These are phyloP conservation scores for Epichloe sibirici DNA, from an alignment of 2,329 filamentous ascomycete species.

Conservation along the genomic window DNA sequence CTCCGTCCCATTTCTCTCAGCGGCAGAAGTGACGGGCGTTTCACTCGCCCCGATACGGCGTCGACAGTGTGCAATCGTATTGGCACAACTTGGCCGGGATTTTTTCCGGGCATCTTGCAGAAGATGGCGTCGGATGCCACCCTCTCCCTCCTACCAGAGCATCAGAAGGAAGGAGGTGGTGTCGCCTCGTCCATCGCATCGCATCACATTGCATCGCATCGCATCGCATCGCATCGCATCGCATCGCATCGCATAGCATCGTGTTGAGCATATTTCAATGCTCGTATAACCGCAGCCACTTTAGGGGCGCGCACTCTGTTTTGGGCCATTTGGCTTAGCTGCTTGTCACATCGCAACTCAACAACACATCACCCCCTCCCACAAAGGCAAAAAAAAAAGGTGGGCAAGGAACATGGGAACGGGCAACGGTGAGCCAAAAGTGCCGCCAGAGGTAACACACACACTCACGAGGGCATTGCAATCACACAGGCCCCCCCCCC, in stretches of 20 bases:
- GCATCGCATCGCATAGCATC: too few relatives aligned
- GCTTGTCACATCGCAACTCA: background rate
- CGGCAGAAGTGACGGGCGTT: background rate
- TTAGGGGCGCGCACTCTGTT: too few relatives aligned
- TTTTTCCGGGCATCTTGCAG: conserved; percentile 1
- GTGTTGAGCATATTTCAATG: too few relatives aligned
- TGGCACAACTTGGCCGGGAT: background rate
- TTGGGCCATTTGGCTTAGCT: too few relatives aligned
- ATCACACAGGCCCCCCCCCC: background rate
- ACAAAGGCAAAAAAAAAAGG: background rate
- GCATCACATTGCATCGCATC: too few relatives aligned
- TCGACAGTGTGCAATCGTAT: background rate
- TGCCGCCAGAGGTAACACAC: background rate
- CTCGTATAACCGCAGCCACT: too few relatives aligned
- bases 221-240: too few relatives aligned
- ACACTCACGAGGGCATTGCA: background rate
- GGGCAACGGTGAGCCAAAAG: background rate
- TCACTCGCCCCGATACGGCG: background rate
- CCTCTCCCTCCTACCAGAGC: background rate
- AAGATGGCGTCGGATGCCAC: background rate
- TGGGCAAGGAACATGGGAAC: background rate
- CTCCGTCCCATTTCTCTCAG: background rate
- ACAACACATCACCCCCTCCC: background rate
- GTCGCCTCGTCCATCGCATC: background rate
- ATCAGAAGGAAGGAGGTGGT: background rate